These are phyloP conservation scores for Globisporangium nodosum DNA, from an alignment of 352 stramenopile species.

Conservation along the genomic window DNA sequence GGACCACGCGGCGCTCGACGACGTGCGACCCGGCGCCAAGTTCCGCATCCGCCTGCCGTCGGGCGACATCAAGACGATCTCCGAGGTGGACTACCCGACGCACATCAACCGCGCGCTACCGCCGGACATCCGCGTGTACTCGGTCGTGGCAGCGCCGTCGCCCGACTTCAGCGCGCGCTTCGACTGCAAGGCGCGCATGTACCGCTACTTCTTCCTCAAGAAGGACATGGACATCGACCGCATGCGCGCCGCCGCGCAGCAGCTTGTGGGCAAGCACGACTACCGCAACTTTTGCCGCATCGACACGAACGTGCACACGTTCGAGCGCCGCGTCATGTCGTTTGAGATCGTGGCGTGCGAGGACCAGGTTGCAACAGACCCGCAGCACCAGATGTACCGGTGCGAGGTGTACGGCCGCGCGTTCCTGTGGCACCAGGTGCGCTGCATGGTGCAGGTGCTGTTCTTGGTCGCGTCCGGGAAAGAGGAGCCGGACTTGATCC, in stretches of 20 bases:
- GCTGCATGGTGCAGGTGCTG: slow-evolving; percentile 96
- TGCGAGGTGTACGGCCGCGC: slow-evolving; percentile 88
- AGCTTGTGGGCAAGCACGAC: slow-evolving; percentile 94
- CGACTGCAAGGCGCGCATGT: slow-evolving; percentile 89
- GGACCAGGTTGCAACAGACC: slow-evolving; percentile 27
- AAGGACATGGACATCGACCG: slow-evolving; percentile 59
- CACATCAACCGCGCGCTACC: slow-evolving; percentile 97
- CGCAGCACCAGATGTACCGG: slow-evolving; percentile 58
- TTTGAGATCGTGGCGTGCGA: slow-evolving; percentile 80
- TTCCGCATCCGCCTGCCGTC: slow-evolving; percentile 57
- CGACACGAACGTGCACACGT: slow-evolving; percentile 96
- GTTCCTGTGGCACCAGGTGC: slow-evolving; percentile 99
- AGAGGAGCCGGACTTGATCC: slow-evolving; percentile 89
- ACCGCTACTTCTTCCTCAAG: slow-evolving; percentile 96
- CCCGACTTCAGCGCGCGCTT: slow-evolving; percentile 95
- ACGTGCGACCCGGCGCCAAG: slow-evolving; percentile 47
- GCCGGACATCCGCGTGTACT: slow-evolving; percentile 77
- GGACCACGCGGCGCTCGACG: slow-evolving; percentile 57
- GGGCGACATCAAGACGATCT: slow-evolving; percentile 64
- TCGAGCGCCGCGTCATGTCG: slow-evolving; percentile 79
- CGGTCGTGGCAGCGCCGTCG: slow-evolving; percentile 71
- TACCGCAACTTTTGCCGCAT: slow-evolving; percentile 99
- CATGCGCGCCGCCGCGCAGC: slow-evolving; percentile 87
- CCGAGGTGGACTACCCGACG: slow-evolving; percentile 94
- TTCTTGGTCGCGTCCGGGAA: slow-evolving; percentile 93